phyloP scores from a whole-genome alignment of 1,139 yeast genomes.

The Nakaseomyces delphensis region DNA sequence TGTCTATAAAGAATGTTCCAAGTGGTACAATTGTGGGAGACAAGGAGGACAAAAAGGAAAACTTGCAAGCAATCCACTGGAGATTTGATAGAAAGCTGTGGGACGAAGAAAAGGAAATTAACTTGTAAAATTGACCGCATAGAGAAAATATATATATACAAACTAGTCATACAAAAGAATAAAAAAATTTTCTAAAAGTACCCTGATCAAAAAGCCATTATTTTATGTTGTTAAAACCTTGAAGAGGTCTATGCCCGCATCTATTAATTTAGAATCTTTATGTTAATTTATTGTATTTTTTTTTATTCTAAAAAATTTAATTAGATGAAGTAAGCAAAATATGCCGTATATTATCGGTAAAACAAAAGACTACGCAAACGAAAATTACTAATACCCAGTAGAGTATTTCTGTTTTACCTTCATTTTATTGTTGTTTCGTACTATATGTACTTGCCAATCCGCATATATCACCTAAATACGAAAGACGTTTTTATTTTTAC shows the following conservation, averaged over 20 bases:
- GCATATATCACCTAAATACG: too few relatives aligned
- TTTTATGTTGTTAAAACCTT: constrained; percentile 4
- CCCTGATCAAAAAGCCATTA: too few relatives aligned
- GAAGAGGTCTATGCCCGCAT: constrained; percentile 2
- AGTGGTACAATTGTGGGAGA: constrained; percentile 53
- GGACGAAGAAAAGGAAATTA: constrained; percentile 53
- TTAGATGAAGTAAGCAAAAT: too few relatives aligned
- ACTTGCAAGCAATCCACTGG: constrained; percentile 54
- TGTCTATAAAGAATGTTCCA: constrained; percentile 56
- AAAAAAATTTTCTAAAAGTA: not conserved
- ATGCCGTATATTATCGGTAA: too few relatives aligned
- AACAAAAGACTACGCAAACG: too few relatives aligned
- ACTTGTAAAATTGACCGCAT: constrained; percentile 11
- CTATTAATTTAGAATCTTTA: not conserved
- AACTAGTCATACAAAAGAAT: not conserved
- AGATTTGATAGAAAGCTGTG: constrained; percentile 49
- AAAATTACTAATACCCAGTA: too few relatives aligned
- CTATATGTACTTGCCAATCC: too few relatives aligned
- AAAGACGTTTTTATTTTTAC: too few relatives aligned
- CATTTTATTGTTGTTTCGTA: too few relatives aligned
- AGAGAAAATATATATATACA: constrained; percentile 1
- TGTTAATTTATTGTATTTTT: not conserved
- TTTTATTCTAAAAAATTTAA: not conserved
- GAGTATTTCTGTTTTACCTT: too few relatives aligned
- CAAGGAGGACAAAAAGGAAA: constrained; percentile 37